Base-by-base conservation (phyloP, 768 basidiomycete genomes). In the Strobilomyces confusus region DNA sequence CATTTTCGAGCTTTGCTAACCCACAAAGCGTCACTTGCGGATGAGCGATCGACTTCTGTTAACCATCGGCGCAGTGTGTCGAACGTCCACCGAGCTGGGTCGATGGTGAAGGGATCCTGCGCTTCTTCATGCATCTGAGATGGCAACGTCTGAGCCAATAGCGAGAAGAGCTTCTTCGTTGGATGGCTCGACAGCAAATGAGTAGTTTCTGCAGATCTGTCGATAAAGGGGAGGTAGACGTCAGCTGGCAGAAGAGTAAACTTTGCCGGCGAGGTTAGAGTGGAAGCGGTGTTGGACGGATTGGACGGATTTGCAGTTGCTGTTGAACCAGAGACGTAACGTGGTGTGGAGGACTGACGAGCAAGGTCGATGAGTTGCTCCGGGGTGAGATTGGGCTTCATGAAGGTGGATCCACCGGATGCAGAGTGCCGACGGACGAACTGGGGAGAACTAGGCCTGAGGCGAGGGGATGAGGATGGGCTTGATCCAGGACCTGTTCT, bases 171-270 rank as follows among this genome's bases (percentile, higher is more conserved):
- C 55, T 84, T 85, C 55, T 78, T 79, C 51, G 85, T 87, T 5
- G 84, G 89, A 3, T 77, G 81, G 13, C 72, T 76, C 20, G 78
- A 75, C 52, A 94, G 80, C 26, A 97, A 77, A 9, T 80, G 72
- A 5, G 78, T 58, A 1, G 95, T 91, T 63, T 97, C 93, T 0
- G 74, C 70, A 0, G 90, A 80, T 19, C 93, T 83, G 58, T 95
- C 86, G 57, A 95, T 78, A 71, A 93, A 97, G 1, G 93, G 93
- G 14, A 97, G 81, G 59, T 83, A 86, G 29, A 90, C 80, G 55
- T 89, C 84, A 20, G 83, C 81, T 6, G 87, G 87, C 2, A 93
- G 78, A 0, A 82, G 82, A 0, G 87, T 88, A 64, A 92, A 92
- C 2, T 82, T 81, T 2, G 82, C 80, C 5, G 80, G 81, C 13